Evolutionary conservation across 306 rosid genomes (phyloP).

Genomic region (Hippophae gyantsensis): DNA sequence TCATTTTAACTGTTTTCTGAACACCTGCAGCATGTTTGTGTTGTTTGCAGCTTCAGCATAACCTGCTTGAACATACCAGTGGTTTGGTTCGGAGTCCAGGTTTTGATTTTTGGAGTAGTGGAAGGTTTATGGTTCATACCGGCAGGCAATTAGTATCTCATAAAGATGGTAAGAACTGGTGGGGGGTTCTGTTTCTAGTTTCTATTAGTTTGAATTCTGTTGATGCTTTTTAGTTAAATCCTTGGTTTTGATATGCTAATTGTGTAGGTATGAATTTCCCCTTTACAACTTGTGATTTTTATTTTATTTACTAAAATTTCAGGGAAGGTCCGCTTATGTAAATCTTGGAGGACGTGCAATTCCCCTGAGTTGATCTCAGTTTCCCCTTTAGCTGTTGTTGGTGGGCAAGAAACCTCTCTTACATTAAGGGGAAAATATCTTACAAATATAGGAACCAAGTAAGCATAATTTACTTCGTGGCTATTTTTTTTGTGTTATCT

Average conservation of each 20-base stretch:
- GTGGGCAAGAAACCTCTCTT: conserved; percentile 65
- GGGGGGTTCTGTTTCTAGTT: conserved; percentile 7
- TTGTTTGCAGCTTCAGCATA: conserved; percentile 63
- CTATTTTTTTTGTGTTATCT: conserved; percentile 13
- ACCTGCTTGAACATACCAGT: conserved; percentile 48
- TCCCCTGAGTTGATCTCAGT: conserved; percentile 76
- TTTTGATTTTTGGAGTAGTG: conserved; percentile 73
- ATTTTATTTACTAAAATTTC: conserved; percentile 23
- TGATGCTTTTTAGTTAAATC: conserved; percentile 7
- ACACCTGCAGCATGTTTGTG: conserved; percentile 12
- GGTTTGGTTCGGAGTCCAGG: conserved; percentile 49
- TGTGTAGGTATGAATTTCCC: background rate
- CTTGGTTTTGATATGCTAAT: background rate
- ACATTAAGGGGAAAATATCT: conserved; percentile 71
- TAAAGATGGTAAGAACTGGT: conserved; percentile 63
- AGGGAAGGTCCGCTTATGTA: conserved; percentile 61
- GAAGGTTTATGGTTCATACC: conserved; percentile 68
- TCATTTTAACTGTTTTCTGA: conserved; percentile 23
- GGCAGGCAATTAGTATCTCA: conserved; percentile 71
- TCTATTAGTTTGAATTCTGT: conserved; percentile 4
- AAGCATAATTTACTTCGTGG: conserved; percentile 23
- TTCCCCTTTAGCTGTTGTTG: conserved; percentile 75
- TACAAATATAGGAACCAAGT: conserved; percentile 65
- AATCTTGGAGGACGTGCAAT: conserved; percentile 60
- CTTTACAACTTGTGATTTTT: conserved; percentile 14